Conservation (phyloP, 2,329 filamentous ascomycete genomes). For the Talaromyces albobiverticillius region DNA sequence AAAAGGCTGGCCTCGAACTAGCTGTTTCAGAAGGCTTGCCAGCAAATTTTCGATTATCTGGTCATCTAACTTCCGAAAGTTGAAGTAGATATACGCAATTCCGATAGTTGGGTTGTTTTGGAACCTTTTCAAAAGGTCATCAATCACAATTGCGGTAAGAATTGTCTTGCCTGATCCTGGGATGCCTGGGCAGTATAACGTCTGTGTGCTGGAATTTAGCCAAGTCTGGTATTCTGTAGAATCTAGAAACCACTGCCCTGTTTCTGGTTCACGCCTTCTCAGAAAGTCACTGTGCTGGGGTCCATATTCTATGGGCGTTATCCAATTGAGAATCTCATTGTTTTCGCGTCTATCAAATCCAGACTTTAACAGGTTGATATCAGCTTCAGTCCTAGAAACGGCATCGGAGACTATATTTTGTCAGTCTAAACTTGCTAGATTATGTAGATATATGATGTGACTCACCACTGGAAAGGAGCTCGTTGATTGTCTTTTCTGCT, state of each 20-base stretch:
- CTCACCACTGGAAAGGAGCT: neutral
- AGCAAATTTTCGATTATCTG: conserved; percentile 36
- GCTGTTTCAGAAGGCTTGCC: conserved; percentile 37
- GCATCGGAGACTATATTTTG: neutral
- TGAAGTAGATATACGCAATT: conserved; percentile 48
- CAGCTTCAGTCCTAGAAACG: neutral
- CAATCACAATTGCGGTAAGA: conserved; percentile 40
- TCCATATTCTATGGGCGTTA: conserved; percentile 12
- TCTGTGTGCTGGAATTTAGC: conserved; percentile 20
- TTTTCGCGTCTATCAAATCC: conserved; percentile 4
- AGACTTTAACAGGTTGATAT: neutral
- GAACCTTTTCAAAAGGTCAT: conserved; percentile 34
- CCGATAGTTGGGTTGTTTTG: conserved; percentile 20
- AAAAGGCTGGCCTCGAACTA: conserved; percentile 26
- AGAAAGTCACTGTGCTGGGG: conserved; percentile 19
- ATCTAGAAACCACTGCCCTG: conserved; percentile 18
- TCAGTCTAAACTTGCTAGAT: too few relatives aligned
- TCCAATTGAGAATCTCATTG: conserved; percentile 15
- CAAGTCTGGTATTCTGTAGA: conserved; percentile 16
- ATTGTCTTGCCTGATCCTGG: conserved; percentile 53
- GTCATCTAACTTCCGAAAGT: conserved; percentile 36
- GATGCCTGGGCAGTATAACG: conserved; percentile 48
- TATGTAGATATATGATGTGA: neutral
- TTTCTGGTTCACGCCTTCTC: conserved; percentile 14
- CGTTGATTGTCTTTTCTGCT: neutral